Conservation (phyloP, 2,329 filamentous ascomycete genomes). For the Eutypa lata region DNA sequence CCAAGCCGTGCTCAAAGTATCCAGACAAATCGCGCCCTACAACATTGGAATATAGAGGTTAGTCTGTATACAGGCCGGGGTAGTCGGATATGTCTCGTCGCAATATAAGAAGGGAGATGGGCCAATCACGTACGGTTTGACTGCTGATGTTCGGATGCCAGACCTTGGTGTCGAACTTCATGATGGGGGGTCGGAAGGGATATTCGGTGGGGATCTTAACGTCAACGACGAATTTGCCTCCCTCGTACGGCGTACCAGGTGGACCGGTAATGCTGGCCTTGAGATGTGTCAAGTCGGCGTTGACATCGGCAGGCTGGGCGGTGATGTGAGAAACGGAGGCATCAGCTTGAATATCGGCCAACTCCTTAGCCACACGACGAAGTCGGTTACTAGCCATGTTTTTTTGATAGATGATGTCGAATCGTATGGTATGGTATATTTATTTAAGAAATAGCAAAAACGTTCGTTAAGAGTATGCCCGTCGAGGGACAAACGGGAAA, state of each 20-base stretch:
- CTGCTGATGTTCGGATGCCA: constrained; percentile 98
- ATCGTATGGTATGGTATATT: not conserved
- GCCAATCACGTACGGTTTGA: constrained; percentile 66
- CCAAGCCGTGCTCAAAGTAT: constrained; percentile 87
- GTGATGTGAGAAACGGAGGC: constrained; percentile 67
- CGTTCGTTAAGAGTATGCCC: too few species aligned
- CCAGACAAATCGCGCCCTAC: constrained; percentile 93
- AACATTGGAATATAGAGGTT: not conserved
- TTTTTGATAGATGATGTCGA: constrained; percentile 1
- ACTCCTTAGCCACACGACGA: constrained; percentile 70
- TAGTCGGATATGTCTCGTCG: too few species aligned
- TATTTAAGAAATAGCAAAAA: too few species aligned
- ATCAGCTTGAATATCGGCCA: constrained; percentile 72
- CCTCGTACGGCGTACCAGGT: constrained; percentile 89
- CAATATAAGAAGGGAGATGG: too few species aligned
- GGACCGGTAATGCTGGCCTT: constrained; percentile 81
- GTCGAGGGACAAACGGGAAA: too few species aligned
- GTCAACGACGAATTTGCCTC: constrained; percentile 77
- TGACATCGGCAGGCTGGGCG: constrained; percentile 59
- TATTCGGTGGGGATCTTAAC: constrained; percentile 87
- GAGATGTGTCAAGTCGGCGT: constrained; percentile 73
- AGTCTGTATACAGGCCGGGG: too few species aligned
- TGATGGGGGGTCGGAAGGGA: constrained; percentile 86
- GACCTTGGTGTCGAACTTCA: constrained; percentile 89
- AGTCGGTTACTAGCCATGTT: constrained; percentile 49